phyloP scores from a whole-genome alignment of 1,284 basidiomycete genomes.

The Puccinia triticina region DNA sequence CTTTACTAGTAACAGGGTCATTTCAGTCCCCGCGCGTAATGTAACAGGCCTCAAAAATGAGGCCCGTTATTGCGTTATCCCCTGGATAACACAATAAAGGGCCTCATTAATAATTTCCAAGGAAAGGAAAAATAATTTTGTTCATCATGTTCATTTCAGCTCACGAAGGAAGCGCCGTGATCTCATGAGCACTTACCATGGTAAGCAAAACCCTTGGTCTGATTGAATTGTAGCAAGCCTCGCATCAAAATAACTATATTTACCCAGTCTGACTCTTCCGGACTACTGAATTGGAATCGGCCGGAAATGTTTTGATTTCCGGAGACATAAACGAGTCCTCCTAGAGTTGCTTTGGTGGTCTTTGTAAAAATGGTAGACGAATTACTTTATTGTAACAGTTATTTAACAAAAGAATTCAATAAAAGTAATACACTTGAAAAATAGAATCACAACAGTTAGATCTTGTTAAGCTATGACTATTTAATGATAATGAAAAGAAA shows the following conservation, averaged over 20 bases:
- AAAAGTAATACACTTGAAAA: no score
- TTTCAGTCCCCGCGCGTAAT: no score
- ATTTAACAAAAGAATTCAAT: no score
- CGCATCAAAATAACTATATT: conserved; percentile 7
- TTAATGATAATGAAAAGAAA: no score
- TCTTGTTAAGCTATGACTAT: no score
- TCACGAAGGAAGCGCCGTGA: background rate
- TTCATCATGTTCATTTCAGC: background rate
- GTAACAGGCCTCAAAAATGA: no score
- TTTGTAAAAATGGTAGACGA: no score
- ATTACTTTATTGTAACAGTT: no score
- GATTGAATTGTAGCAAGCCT: conserved; percentile 20
- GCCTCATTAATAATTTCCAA: background rate
- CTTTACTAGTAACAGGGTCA: no score
- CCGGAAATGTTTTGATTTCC: background rate
- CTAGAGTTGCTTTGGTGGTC: background rate
- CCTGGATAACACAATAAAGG: no score
- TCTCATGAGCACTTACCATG: background rate
- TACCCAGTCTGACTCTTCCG: conserved; percentile 1
- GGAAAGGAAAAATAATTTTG: background rate
- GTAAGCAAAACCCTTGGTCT: conserved; percentile 5
- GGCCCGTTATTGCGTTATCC: no score
- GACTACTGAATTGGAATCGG: conserved; percentile 15
- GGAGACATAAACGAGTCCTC: background rate
- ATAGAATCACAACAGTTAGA: no score